phyloP scores from a whole-genome alignment of 495 filamentous ascomycete species.

The Podospora fimiseda region DNA sequence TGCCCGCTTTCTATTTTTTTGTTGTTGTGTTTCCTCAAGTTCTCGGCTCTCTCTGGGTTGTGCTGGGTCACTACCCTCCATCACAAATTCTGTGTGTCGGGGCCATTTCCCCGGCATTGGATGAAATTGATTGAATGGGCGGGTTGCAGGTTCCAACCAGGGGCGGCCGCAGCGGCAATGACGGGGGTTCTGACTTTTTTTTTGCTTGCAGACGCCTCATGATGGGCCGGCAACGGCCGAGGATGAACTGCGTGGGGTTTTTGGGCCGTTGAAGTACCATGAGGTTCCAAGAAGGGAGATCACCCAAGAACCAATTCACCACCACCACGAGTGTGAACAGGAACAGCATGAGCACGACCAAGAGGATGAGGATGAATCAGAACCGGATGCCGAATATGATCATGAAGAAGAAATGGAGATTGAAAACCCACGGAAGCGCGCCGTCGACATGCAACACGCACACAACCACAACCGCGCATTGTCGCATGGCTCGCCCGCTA shows the following conservation, averaged over 20 bases:
- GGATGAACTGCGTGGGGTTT: conserved; percentile 39
- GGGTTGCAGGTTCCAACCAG: conserved; percentile 17
- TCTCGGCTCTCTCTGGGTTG: neutral
- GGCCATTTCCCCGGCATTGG: conserved; percentile 12
- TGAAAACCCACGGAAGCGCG: conserved; percentile 46
- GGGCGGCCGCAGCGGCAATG: conserved; percentile 19
- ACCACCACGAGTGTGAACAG: conserved; percentile 14
- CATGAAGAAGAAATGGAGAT: conserved; percentile 31
- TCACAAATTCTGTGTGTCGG: conserved; percentile 7
- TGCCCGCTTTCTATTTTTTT: conserved; percentile 4
- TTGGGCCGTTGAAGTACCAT: conserved; percentile 42
- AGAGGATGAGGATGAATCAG: conserved; percentile 28
- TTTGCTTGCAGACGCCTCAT: conserved; percentile 39
- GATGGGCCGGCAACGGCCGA: conserved; percentile 41
- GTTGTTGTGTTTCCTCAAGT: neutral
- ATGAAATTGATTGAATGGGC: conserved; percentile 17
- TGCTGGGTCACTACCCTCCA: conserved; percentile 4
- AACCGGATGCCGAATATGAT: conserved; percentile 22
- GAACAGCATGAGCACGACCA: conserved; percentile 19
- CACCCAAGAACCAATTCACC: conserved; percentile 17
- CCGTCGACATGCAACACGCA: conserved; percentile 40
- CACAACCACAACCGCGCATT: conserved; percentile 37
- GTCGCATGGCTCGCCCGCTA: conserved; percentile 47
- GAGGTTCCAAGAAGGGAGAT: too few relatives aligned
- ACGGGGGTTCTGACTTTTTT: conserved; percentile 37